Base-by-base conservation (phyloP, 2,329 filamentous ascomycete species). In the Penicillium nordicum region DNA sequence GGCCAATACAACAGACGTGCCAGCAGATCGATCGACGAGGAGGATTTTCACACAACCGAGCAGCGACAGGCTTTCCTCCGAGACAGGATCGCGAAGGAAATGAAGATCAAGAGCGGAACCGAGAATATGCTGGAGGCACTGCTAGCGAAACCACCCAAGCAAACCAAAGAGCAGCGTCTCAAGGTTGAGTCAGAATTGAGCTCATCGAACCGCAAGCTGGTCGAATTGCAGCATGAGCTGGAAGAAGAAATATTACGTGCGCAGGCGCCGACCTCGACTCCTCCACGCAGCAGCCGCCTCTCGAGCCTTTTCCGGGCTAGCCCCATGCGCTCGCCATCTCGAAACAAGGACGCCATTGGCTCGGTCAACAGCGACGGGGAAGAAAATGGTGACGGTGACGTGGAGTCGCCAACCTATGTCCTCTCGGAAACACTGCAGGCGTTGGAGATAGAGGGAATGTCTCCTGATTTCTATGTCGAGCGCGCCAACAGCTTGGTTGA, bases 91-190 rank as follows among this genome's bases (percentile, higher is more conserved):
- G 93, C 92, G 64, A 93, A 95, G 68, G 95, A 99, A 77, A 87
- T 92, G 78, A 97, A 97, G 80, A 97, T 99, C 72, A 97, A 96
- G 75, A 89, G 93, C 67, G 94, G 94, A 21, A 97, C 93, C 56
- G 94, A 99, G 79, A 99, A 99, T 72, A 87, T 99, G 84, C 81
- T 99, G 38, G 94, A 99, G 78, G 94, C 94, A 12, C 78, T 99
- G 63, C 91, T 97, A 72, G 84, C 87, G 43, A 99, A 99, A 76
- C 97, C 96, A 74, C 88, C 90, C 44, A 99, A 97, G 76, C 93
- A 97, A 73, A 89, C 89, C 61, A 95, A 92, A 71, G 93, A 93
- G 58, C 90, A 93, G 71, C 84, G 90, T 43, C 79, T 83, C 58
- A 83, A 84, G 65, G 89, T 92, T 29, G 90, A 99, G 77, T 88